A percentile compares a stretch with the other conserved stretches of the same genome.
Evolutionary conservation across 2,329 filamentous ascomycete genomes (phyloP).

Genomic region (Colletotrichum lini): DNA sequence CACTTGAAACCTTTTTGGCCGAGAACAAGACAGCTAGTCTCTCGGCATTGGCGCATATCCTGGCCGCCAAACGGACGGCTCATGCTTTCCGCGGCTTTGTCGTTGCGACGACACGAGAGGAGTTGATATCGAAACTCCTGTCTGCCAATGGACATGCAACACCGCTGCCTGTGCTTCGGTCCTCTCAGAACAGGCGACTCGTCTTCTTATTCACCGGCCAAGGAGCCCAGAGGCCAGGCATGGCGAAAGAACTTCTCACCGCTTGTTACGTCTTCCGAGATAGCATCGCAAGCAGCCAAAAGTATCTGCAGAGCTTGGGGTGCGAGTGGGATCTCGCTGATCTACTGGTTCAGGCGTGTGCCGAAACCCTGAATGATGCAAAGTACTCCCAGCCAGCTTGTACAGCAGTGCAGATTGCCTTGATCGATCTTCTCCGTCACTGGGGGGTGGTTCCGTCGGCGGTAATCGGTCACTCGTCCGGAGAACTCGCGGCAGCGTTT

Average conservation of each 20-base stretch:
- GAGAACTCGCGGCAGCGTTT: conserved; percentile 56
- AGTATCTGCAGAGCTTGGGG: not conserved
- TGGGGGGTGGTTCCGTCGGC: conserved; percentile 52
- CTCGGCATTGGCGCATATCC: not conserved
- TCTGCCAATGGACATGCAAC: conserved; percentile 21
- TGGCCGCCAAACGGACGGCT: not conserved
- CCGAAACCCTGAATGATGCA: conserved; percentile 39
- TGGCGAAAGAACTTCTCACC: conserved; percentile 50
- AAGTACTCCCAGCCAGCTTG: conserved; percentile 51
- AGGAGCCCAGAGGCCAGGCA: conserved; percentile 50
- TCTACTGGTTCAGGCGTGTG: not conserved
- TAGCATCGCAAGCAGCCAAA: conserved; percentile 16
- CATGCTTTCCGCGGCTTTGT: conserved; percentile 18
- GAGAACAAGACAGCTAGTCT: not conserved
- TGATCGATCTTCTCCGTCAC: conserved; percentile 47
- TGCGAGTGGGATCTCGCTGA: conserved; percentile 4
- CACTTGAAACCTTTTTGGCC: not conserved
- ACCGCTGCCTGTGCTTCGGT: conserved; percentile 15
- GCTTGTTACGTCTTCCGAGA: conserved; percentile 48
- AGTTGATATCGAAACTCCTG: conserved; percentile 20
- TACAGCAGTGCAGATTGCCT: conserved; percentile 50
- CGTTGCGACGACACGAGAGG: conserved; percentile 42
- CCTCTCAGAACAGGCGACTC: conserved; percentile 23
- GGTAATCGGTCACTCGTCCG: conserved; percentile 64
- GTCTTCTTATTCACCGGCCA: conserved; percentile 53